Base-by-base conservation (phyloP, 2,329 filamentous ascomycete species). In the Stagonosporopsis rhizophila region DNA sequence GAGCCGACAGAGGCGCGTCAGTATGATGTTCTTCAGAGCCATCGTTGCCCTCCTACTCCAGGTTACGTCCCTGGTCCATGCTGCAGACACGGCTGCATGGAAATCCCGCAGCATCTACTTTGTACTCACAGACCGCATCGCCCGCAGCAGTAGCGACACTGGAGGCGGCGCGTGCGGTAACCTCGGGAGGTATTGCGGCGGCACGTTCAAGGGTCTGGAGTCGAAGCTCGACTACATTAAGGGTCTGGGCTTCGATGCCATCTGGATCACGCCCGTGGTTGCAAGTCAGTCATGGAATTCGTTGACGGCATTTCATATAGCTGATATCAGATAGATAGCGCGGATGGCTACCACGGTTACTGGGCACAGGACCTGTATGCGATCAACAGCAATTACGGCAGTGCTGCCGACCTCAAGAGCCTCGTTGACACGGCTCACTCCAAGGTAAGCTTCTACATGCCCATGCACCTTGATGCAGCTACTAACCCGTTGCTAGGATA, bases 151-250 rank as follows among this genome's bases (percentile, higher is more conserved):
- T 51, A 67, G 59, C 42, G 73, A 75, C 38, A 67, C 60, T 22
- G 71, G 71, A n/a, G 71, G 70, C n/a, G 41, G 47, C 25, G 44
- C 68, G 40, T 75, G 73, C 56, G 50, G 62, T 37, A 65, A 73
- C 45, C 64, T 74, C 19, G 68, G 68, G 3, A 64, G 68, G 50
- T 82, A 82, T 59, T 85, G 82, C 58, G 82, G 82, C 42, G 81
- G 81, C 9, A 82, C 80, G 20, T 83, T 80, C 77, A 73, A 76
- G 58, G 80, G 81, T 7, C 77, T 81, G 4, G 78, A 80, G 53
- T 72, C 77, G 34, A 75, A 80, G 22, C 71, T 83, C 8, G 81
- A 83, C 62, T 83, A 83, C 62, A 82, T 83, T 56, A 73, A 81
- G 56, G 75, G 69, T 12, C 76, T 82, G 70, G 80, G 81, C 0